Base-by-base conservation (phyloP, 306 rosid species). In the Cicer yamashitae region DNA sequence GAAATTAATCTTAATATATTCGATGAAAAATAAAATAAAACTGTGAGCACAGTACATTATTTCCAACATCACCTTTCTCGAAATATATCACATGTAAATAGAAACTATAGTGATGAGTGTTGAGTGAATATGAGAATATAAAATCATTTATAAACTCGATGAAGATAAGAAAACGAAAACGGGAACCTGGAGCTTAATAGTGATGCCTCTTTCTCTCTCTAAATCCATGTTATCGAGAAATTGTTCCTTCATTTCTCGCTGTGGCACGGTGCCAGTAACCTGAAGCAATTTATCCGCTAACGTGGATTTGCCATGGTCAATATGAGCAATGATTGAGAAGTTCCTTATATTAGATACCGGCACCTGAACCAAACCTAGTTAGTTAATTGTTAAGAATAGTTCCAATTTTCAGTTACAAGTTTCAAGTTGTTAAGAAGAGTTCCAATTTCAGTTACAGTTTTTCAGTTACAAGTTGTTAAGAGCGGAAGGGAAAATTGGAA, bases 161-260 rank as follows among this genome's bases (percentile, higher is more conserved):
- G 54, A 66, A 54, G 73, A 40, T 14, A 52, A 72, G n/a, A 68
- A 0, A 34, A 13, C 3, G 3, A 60, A 15, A 53, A 76, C 2
- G 71, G 11, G 34, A 77, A 89, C 94, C 89, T 90, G 98, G 3
- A 94, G 88, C 82, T 94, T 94, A 86, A 91, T 91, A 39, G 98
- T 90, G 80, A 91, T 94, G 82, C 98, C 98, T 57, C 96, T 73
- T 84, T 91, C 98, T 70, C 94, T 85, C 88, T 94, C 98, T 70
- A 94, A 84, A 84, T 94, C 98, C 98, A 94, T 91, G 88, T 93
- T 93, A 89, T 93, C 98, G n/a, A 93, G 98, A 78, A 91, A 93
- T 73, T 93, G 98, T 1, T 91, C 97, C 88, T 93, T 93, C 98
- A 93, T 93, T 5, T 93, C 98, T 34, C 98, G 86, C 78, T 88